Evolutionary conservation across 2,329 filamentous ascomycete genomes (phyloP), one percentile per base, ranked within the genome.

Genomic region (Sporothrix protearum): DNA sequence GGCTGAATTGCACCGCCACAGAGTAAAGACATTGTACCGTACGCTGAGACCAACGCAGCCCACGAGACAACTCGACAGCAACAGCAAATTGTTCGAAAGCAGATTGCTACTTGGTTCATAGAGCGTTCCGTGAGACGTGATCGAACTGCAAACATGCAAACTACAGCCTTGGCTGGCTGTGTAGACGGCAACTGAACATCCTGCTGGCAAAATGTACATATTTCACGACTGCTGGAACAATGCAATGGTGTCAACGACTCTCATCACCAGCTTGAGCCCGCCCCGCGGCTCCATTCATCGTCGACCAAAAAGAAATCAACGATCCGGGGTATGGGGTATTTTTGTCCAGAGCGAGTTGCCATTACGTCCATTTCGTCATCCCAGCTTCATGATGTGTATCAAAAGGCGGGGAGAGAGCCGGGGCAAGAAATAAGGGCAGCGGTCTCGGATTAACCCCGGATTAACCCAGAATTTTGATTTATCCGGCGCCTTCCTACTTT

Each of bases 381-480:
- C 16, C 49, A 33, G n/a, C 45, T 28, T 30, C 69, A 28, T 55
- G 61, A 45, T 77, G 77, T 78, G 76, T 78, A 77, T 78, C 76
- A 72, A 71, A 71, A 71, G 64, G 69, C 71, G 73, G 72, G 69
- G 71, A 72, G 68, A 33, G 61, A n/a, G 30, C 71, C 75, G 76
- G 77, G 77, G 77, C 77, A 77, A 73, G 72, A 78, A 76, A 77
- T 77, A 76, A 78, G 76, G 76, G 77, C 76, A 77, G 74, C 73
- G 57, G 57, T 57, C 61, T 73, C 74, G 75, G 76, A 77, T 70
- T 69, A 75, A 73, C 66, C 61, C 47, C 73, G 73, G 73, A 75
- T 77, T 70, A 73, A 71, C 70, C 53, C 10, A n/a, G 28, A 76
- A 75, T 75, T 77, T 77, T 74, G 49, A 47, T 67, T 72, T 22